Conservation (phyloP, 768 basidiomycete genomes). For the Hebeloma cylindrosporum region DNA sequence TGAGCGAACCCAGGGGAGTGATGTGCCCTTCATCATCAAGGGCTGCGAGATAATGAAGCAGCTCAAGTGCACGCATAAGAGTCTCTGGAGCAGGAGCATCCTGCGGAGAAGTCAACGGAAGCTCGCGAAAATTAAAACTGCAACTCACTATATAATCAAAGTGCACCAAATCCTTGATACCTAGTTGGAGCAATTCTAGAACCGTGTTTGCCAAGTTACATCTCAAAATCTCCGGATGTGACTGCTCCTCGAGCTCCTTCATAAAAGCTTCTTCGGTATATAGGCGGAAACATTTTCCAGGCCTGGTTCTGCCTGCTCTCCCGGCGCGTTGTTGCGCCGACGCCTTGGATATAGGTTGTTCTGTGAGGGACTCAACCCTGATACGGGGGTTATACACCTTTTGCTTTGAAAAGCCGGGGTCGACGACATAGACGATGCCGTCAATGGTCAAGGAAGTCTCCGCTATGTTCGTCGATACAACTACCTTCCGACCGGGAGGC, state of each 20-base stretch:
- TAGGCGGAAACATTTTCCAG: neutral
- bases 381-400: neutral
- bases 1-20: neutral
- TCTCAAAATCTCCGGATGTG: conserved; percentile 1
- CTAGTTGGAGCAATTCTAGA: neutral
- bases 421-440: neutral
- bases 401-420: neutral
- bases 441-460: conserved; percentile 2
- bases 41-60: neutral
- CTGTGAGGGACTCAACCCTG: neutral
- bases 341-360: neutral
- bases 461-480: conserved; percentile 1
- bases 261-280: neutral
- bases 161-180: neutral
- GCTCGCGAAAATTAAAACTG: neutral
- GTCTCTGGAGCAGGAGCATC: conserved; percentile 1
- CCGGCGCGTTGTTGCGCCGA: neutral
- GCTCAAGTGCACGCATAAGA: conserved; percentile 1
- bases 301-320: neutral
- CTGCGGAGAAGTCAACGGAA: neutral
- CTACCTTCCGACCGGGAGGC: conserved; percentile 1
- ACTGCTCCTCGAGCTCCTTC: conserved; percentile 1
- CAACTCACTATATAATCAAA: conserved; percentile 1
- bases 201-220: conserved; percentile 3
- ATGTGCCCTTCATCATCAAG: neutral